Percentiles rank a stretch among this genome's conserved stretches.
Evolutionary conservation across 2,329 filamentous ascomycete species (phyloP).

Genomic region (Ceratocystis huliohia): DNA sequence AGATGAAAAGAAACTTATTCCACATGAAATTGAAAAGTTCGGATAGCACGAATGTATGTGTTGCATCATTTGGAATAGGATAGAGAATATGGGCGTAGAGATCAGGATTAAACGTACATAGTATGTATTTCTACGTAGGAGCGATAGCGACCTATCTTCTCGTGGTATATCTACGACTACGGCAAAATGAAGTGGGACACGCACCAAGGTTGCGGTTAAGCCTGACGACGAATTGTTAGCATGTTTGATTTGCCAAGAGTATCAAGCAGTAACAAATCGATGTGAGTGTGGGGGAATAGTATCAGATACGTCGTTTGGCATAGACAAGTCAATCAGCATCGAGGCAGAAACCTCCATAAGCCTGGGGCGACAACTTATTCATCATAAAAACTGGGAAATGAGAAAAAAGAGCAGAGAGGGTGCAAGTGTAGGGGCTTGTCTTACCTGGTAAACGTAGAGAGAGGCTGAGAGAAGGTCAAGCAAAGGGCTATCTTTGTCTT

Average conservation of each 20-base stretch:
- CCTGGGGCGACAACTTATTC: slow-evolving; percentile 40
- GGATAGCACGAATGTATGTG: slow-evolving; percentile 20
- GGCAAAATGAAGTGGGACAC: background rate
- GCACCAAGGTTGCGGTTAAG: too few species aligned
- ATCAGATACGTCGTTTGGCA: slow-evolving; percentile 33
- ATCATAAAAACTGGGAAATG: slow-evolving; percentile 28
- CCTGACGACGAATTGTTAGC: slow-evolving; percentile 11
- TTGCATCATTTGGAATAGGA: slow-evolving; percentile 17
- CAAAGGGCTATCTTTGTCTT: background rate
- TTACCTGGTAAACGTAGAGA: background rate
- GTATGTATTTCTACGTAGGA: slow-evolving; percentile 7
- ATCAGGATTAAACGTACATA: slow-evolving; percentile 12
- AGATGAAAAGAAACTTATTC: slow-evolving; percentile 21
- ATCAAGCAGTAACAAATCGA: slow-evolving; percentile 5
- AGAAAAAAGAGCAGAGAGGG: background rate
- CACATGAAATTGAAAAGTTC: slow-evolving; percentile 16
- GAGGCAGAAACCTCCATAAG: slow-evolving; percentile 38
- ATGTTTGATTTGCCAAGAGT: background rate
- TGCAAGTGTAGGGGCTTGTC: background rate
- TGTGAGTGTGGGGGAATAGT: background rate
- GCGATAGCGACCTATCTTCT: background rate
- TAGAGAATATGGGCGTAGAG: background rate
- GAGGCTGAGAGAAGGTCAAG: slow-evolving; percentile 2
- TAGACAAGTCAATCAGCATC: slow-evolving; percentile 42
- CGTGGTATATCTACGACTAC: background rate